Evolutionary conservation across 108 stramenopile species (phyloP).

Genomic region (Nitzschia putrida): DNA sequence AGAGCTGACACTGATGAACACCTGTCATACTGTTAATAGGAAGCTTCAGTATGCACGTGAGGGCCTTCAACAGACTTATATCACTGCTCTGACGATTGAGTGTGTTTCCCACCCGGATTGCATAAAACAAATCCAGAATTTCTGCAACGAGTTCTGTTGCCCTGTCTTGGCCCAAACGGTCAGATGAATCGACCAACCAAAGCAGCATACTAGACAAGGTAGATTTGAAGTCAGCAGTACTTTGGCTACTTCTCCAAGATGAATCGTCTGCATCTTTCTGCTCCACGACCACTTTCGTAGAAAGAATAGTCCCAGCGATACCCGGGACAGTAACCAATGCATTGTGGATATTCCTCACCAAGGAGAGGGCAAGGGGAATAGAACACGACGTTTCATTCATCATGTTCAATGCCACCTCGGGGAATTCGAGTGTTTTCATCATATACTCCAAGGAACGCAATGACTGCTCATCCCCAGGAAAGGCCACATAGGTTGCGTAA

Average conservation of each 20-base stretch:
- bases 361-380: conserved; percentile 43
- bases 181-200: conserved; percentile 37
- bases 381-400: conserved; percentile 31
- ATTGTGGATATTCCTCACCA: conserved; percentile 68
- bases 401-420: conserved; percentile 30
- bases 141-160: conserved; percentile 62
- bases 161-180: conserved; percentile 58
- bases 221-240: conserved; percentile 3
- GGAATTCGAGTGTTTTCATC: conserved; percentile 34
- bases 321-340: conserved; percentile 52
- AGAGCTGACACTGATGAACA: conserved; percentile 55
- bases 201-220: conserved; percentile 23
- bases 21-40: conserved; percentile 23
- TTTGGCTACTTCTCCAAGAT: no score
- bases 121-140: conserved; percentile 64
- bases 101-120: conserved; percentile 41
- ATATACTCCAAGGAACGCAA: conserved; percentile 45
- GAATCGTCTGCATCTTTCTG: not conserved
- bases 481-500: conserved; percentile 53
- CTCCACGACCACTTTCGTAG: conserved; percentile 21
- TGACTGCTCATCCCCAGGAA: conserved; percentile 46
- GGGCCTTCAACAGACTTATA: not conserved
- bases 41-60: conserved; percentile 33
- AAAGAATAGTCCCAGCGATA: conserved; percentile 34
- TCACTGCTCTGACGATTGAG: conserved; percentile 1